Conservation (phyloP, 306 rosid species). For the Pyrus communis region DNA sequence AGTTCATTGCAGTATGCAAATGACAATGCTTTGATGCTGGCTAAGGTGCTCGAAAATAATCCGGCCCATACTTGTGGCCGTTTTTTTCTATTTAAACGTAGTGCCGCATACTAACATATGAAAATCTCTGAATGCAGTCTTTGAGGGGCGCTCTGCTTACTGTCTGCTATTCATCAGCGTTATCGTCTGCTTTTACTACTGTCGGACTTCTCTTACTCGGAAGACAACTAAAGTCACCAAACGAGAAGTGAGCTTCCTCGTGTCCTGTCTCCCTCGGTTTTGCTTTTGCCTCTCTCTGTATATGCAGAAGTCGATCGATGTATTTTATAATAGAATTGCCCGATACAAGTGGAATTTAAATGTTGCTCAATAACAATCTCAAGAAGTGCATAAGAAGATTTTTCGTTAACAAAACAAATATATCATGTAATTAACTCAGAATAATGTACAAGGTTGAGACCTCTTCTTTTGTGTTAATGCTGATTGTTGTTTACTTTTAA, state of each 20-base stretch:
- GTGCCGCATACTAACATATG: not conserved
- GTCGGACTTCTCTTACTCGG: constrained; percentile 77
- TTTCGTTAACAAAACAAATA: not conserved
- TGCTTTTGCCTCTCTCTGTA: not conserved
- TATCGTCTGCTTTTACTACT: constrained; percentile 52
- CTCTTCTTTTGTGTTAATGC: not conserved
- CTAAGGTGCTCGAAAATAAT: constrained; percentile 55
- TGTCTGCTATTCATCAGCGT: constrained; percentile 49
- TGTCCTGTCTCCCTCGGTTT: not conserved
- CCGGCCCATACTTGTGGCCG: not conserved
- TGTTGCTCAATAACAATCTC: not conserved
- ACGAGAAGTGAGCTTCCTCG: constrained; percentile 34
- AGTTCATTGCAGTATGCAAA: constrained; percentile 74
- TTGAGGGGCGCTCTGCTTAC: constrained; percentile 71
- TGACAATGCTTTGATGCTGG: constrained; percentile 75
- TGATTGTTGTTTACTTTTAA: not conserved
- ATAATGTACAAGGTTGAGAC: not conserved
- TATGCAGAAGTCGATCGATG: not conserved
- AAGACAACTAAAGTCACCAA: constrained; percentile 59
- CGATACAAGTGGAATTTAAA: not conserved
- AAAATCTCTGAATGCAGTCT: constrained; percentile 44
- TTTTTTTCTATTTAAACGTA: not conserved
- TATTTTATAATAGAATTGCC: not conserved
- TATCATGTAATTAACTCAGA: not conserved
- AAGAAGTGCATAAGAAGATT: not conserved